Conservation (phyloP, 1,139 yeast species). For the Debaryomyces sp. region DNA sequence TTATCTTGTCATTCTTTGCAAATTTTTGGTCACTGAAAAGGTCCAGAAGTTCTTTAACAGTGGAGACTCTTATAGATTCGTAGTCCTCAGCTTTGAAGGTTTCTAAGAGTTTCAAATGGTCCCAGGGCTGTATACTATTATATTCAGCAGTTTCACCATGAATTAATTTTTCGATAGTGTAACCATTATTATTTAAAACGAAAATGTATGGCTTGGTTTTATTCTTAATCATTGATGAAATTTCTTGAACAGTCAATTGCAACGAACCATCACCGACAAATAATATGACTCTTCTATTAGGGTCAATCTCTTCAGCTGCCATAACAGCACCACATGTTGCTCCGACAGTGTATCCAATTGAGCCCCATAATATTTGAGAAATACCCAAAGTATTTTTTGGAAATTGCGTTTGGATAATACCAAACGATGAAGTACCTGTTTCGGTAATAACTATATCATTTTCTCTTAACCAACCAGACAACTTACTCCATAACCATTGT, state of each 20-base stretch:
- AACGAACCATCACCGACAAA: conserved; percentile 48
- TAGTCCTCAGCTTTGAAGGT: conserved; percentile 32
- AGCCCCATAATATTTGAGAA: conserved; percentile 41
- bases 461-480: conserved; percentile 35
- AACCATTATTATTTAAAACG: conserved; percentile 43
- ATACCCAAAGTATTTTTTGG: conserved; percentile 41
- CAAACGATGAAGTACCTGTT: conserved; percentile 47
- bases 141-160: conserved; percentile 40
- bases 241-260: conserved; percentile 47
- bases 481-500: conserved; percentile 39
- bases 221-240: conserved; percentile 39
- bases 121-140: conserved; percentile 45
- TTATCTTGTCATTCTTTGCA: conserved; percentile 31
- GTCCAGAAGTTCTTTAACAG: conserved; percentile 28
- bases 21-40: conserved; percentile 31
- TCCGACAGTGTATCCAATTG: conserved; percentile 36
- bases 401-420: conserved; percentile 40
- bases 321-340: conserved; percentile 33
- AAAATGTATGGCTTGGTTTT: conserved; percentile 36
- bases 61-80: conserved; percentile 28
- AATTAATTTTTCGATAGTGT: conserved; percentile 43
- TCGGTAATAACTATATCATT: conserved; percentile 42
- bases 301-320: conserved; percentile 40
- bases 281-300: conserved; percentile 34
- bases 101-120: conserved; percentile 33